These are phyloP conservation scores for Gastrolobium villosum DNA, from an alignment of 306 rosid genomes.

Conservation along the genomic window DNA sequence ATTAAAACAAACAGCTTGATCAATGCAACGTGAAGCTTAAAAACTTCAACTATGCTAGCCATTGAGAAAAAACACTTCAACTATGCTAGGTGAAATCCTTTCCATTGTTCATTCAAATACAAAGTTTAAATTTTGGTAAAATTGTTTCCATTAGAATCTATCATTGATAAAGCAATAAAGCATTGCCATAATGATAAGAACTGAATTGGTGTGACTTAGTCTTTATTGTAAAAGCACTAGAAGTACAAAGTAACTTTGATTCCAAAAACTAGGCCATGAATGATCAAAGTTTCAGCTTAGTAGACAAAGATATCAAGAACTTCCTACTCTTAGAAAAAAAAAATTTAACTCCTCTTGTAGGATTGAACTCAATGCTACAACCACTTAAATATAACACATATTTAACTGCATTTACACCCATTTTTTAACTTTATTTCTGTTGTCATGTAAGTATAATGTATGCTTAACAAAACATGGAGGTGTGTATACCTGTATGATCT, in stretches of 20 bases:
- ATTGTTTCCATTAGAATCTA: background rate
- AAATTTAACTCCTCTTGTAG: too few relatives aligned
- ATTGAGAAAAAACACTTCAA: background rate
- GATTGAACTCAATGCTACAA: too few relatives aligned
- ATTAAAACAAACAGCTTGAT: constrained; percentile 15
- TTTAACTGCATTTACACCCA: too few relatives aligned
- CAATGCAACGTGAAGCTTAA: background rate
- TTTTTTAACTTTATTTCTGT: too few relatives aligned
- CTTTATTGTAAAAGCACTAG: background rate
- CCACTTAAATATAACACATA: too few relatives aligned
- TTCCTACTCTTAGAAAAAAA: too few relatives aligned
- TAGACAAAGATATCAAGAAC: too few relatives aligned
- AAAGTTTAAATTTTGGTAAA: background rate
- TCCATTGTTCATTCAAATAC: background rate
- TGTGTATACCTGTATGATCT: constrained; percentile 67
- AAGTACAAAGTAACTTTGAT: background rate
- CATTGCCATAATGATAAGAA: background rate
- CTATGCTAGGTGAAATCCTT: background rate
- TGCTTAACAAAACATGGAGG: background rate
- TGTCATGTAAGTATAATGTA: too few relatives aligned
- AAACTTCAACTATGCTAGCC: background rate
- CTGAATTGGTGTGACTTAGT: background rate
- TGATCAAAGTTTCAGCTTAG: background rate
- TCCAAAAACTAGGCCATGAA: background rate
- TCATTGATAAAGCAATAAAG: background rate